phyloP scores from a whole-genome alignment of 257 asterid species.

The Agastache rugosa region DNA sequence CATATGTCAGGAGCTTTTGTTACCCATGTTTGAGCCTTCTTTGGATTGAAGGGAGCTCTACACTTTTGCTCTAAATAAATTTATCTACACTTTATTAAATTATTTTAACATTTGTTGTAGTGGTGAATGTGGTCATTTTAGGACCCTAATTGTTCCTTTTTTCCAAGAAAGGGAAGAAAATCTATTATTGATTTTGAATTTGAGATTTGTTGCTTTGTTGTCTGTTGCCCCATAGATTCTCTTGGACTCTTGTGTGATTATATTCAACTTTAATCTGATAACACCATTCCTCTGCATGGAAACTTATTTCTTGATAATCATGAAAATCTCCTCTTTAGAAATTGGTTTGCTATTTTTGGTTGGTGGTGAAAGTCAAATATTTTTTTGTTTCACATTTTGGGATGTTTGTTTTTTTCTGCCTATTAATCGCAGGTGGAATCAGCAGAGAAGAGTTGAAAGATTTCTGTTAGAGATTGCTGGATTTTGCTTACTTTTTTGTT shows the following conservation, averaged over 20 bases:
- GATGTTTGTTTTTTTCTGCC: neutral
- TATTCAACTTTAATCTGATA: constrained; percentile 12
- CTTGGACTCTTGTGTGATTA: constrained; percentile 31
- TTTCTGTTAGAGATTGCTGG: constrained; percentile 26
- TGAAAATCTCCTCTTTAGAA: constrained; percentile 21
- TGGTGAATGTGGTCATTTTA: neutral
- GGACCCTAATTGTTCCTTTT: neutral
- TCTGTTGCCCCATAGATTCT: constrained; percentile 33
- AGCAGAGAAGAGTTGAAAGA: constrained; percentile 14
- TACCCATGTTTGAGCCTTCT: constrained; percentile 56
- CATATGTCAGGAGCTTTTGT: constrained; percentile 83
- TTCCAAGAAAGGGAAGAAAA: neutral
- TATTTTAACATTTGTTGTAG: neutral
- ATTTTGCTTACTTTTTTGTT: neutral
- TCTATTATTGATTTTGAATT: neutral
- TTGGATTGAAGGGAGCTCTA: constrained; percentile 99
- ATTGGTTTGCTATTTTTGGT: constrained; percentile 50
- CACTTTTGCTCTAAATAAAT: constrained; percentile 31
- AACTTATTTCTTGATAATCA: neutral
- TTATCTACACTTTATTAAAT: neutral
- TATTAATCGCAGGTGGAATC: constrained; percentile 1
- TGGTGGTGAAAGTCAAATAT: constrained; percentile 36
- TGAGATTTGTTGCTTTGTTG: constrained; percentile 25
- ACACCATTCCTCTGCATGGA: constrained; percentile 28
- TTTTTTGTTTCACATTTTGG: constrained; percentile 17